A percentile compares a stretch with the other conserved stretches of the same genome.
These are phyloP conservation scores for Davidsoniella neocaledoniae DNA, from an alignment of 2,329 filamentous ascomycete genomes.

Conservation along the genomic window DNA sequence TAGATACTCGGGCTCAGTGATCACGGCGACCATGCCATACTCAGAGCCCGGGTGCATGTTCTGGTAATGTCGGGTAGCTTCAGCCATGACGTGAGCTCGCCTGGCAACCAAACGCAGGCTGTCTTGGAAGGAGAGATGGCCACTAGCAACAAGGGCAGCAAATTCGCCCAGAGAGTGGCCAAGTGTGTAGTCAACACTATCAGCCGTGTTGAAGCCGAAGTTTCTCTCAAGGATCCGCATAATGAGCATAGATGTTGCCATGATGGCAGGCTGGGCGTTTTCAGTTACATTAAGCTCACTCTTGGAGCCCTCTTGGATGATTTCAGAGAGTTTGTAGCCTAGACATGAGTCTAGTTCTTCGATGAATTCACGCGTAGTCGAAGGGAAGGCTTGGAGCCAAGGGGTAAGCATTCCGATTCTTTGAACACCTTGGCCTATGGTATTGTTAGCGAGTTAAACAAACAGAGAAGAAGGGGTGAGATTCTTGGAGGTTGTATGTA, in stretches of 20 bases:
- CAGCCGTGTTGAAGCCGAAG: constrained; percentile 56
- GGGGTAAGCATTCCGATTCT: constrained; percentile 73
- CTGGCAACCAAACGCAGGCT: constrained; percentile 60
- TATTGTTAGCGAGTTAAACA: constrained; percentile 9
- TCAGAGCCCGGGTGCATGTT: constrained; percentile 51
- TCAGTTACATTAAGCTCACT: constrained; percentile 61
- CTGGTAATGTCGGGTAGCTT: constrained; percentile 51
- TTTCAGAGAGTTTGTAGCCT: constrained; percentile 54
- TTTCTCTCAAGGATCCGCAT: constrained; percentile 73
- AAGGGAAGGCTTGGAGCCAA: constrained; percentile 76
- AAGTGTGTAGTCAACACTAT: constrained; percentile 64
- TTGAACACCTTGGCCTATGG: constrained; percentile 68
- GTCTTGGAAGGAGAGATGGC: constrained; percentile 62
- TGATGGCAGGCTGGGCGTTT: constrained; percentile 88
- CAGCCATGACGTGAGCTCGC: constrained; percentile 69
- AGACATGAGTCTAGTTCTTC: constrained; percentile 68
- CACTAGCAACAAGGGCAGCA: constrained; percentile 71
- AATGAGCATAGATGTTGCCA: constrained; percentile 85
- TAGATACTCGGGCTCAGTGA: constrained; percentile 71
- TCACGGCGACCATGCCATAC: constrained; percentile 86
- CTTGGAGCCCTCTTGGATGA: constrained; percentile 69
- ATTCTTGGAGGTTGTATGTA: constrained; percentile 16
- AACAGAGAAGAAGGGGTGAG: background rate
- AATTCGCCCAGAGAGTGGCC: constrained; percentile 92
- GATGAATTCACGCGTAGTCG: constrained; percentile 56